Evolutionary conservation across 768 basidiomycete genomes (phyloP).

Genomic region (Mycena crocata): DNA sequence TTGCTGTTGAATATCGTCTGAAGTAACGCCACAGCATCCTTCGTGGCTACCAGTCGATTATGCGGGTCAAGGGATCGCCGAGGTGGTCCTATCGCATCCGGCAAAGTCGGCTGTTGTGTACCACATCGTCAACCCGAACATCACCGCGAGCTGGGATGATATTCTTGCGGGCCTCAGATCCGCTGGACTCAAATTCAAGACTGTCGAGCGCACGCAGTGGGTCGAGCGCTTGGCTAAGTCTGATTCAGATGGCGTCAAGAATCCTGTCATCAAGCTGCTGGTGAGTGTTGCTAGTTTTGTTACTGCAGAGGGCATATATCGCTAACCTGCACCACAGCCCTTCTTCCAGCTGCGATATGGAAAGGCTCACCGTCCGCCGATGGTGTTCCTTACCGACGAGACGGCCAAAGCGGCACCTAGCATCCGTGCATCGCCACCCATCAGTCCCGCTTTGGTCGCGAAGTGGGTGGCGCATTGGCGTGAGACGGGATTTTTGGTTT

Average conservation of each 20-base stretch:
- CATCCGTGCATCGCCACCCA: slow-evolving; percentile 43
- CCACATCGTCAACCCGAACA: slow-evolving; percentile 52
- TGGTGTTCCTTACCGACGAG: slow-evolving; percentile 48
- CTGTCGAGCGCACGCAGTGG: slow-evolving; percentile 51
- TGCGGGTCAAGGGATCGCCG: slow-evolving; percentile 59
- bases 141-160: slow-evolving; percentile 48
- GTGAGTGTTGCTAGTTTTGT: slow-evolving; percentile 36
- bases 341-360: slow-evolving; percentile 49
- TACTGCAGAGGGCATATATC: background rate
- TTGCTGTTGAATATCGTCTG: background rate
- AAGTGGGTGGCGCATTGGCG: slow-evolving; percentile 59
- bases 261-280: slow-evolving; percentile 58
- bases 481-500: slow-evolving; percentile 49
- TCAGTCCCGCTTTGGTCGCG: slow-evolving; percentile 48
- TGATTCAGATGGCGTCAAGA: slow-evolving; percentile 49
- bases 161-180: slow-evolving; percentile 52
- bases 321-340: slow-evolving; percentile 32
- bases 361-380: slow-evolving; percentile 37
- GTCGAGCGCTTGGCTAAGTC: slow-evolving; percentile 47
- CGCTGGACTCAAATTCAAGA: slow-evolving; percentile 54
- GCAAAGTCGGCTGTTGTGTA: slow-evolving; percentile 42
- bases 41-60: slow-evolving; percentile 68
- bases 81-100: slow-evolving; percentile 48
- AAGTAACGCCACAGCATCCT: slow-evolving; percentile 40
- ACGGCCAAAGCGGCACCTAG: slow-evolving; percentile 47